These are phyloP conservation scores for Hanseniaspora valbyensis DNA, from an alignment of 805 yeast species.

Conservation along the genomic window DNA sequence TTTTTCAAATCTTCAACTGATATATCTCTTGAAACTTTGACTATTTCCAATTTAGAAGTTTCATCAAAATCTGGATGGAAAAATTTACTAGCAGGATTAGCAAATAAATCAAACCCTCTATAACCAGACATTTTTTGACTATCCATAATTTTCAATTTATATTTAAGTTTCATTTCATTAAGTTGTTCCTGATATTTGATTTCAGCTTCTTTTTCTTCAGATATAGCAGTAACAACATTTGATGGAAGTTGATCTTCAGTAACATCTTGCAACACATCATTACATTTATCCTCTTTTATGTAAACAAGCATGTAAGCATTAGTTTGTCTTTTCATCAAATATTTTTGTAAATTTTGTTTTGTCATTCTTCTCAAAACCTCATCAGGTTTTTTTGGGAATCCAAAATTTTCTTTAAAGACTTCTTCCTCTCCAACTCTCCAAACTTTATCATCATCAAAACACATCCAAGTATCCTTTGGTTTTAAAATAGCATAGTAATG, in stretches of 20 bases:
- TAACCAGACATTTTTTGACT: constrained; percentile 43
- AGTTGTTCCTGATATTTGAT: constrained; percentile 44
- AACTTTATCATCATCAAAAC: constrained; percentile 93
- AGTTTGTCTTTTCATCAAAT: constrained; percentile 66
- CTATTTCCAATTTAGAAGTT: constrained; percentile 36
- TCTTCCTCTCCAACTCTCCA: constrained; percentile 74
- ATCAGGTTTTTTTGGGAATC: constrained; percentile 52
- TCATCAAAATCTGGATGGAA: constrained; percentile 41
- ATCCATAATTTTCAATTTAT: constrained; percentile 48
- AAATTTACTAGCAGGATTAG: constrained; percentile 41
- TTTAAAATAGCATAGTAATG: constrained; percentile 92
- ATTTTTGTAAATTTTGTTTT: constrained; percentile 51
- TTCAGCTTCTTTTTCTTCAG: constrained; percentile 49
- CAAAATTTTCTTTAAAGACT: constrained; percentile 87
- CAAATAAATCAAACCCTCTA: constrained; percentile 67
- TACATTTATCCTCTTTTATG: constrained; percentile 51
- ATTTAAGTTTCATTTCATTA: constrained; percentile 61
- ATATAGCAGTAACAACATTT: constrained; percentile 56
- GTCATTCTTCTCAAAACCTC: constrained; percentile 41
- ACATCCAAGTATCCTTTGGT: constrained; percentile 73
- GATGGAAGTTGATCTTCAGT: constrained; percentile 49
- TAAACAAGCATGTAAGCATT: constrained; percentile 97
- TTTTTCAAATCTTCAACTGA: constrained; percentile 34
- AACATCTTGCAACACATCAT: constrained; percentile 48
- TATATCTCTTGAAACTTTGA: constrained; percentile 45